Conservation (phyloP, 345 rosid species). For the Clarkia xantiana region DNA sequence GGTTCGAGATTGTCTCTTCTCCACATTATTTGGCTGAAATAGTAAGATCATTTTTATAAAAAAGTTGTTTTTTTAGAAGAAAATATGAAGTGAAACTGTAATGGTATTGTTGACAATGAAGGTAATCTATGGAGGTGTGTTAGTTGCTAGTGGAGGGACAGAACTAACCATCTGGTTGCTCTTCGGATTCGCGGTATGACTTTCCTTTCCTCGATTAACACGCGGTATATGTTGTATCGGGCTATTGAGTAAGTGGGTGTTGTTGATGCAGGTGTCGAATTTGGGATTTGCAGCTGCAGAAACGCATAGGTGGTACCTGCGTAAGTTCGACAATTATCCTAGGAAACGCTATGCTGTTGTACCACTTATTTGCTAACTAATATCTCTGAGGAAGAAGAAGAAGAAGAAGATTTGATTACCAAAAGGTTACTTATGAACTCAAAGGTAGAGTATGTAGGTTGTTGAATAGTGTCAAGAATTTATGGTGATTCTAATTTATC, state of each 20-base stretch:
- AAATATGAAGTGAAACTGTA: not conserved
- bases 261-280: constrained; percentile 46
- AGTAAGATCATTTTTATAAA: constrained; percentile 20
- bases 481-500: too few relatives aligned
- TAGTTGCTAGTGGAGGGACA: constrained; percentile 63
- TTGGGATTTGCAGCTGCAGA: constrained; percentile 49
- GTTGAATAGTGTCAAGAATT: too few relatives aligned
- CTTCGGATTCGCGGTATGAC: constrained; percentile 42
- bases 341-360: constrained; percentile 31
- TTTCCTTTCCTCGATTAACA: not conserved
- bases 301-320: constrained; percentile 58
- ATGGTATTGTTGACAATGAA: constrained; percentile 11
- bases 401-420: not conserved
- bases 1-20: constrained; percentile 60
- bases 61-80: too few relatives aligned
- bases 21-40: constrained; percentile 78
- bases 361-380: constrained; percentile 26
- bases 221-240: not conserved
- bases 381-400: not conserved
- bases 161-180: constrained; percentile 57
- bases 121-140: constrained; percentile 55
- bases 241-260: not conserved
- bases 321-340: constrained; percentile 55
- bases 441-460: too few relatives aligned
- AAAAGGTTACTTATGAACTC: too few relatives aligned